Evolutionary conservation across 371 early-diverging fungal species (phyloP).

Genomic region (Mucor circinelloides): DNA sequence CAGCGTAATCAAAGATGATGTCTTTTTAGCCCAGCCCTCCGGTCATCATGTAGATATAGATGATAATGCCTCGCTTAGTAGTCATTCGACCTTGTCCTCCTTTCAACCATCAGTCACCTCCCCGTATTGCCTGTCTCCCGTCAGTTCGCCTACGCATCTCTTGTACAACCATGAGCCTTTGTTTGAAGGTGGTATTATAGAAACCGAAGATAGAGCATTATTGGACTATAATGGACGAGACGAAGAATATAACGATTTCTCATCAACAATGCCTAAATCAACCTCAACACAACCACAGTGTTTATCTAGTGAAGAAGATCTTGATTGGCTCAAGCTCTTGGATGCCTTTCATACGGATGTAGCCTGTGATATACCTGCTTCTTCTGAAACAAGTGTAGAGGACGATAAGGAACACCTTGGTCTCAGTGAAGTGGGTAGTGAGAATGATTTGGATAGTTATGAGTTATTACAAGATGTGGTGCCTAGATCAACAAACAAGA

Average conservation of each 20-base stretch:
- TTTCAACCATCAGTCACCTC: slow-evolving; percentile 13
- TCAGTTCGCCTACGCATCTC: slow-evolving; percentile 32
- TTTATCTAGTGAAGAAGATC: slow-evolving; percentile 10
- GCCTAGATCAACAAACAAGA: neutral
- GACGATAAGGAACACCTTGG: slow-evolving; percentile 3
- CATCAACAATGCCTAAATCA: neutral
- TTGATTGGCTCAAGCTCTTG: slow-evolving; percentile 29
- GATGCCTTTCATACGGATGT: slow-evolving; percentile 20
- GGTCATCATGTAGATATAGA: slow-evolving; percentile 12
- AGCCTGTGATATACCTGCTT: slow-evolving; percentile 11
- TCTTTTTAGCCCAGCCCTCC: slow-evolving; percentile 25
- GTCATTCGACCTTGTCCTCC: slow-evolving; percentile 20
- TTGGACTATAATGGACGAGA: neutral
- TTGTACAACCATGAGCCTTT: slow-evolving; percentile 37
- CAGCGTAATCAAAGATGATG: slow-evolving; percentile 27
- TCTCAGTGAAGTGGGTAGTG: neutral
- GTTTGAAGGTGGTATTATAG: slow-evolving; percentile 33
- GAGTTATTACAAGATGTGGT: neutral
- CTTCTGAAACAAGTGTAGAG: slow-evolving; percentile 10
- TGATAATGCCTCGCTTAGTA: slow-evolving; percentile 30
- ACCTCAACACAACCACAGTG: neutral
- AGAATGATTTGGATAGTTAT: slow-evolving; percentile 2
- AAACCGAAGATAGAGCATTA: neutral
- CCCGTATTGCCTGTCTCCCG: slow-evolving; percentile 26
- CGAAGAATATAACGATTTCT: slow-evolving; percentile 3